Base-by-base conservation (phyloP, 306 rosid genomes). In the Dicorynia guianensis region DNA sequence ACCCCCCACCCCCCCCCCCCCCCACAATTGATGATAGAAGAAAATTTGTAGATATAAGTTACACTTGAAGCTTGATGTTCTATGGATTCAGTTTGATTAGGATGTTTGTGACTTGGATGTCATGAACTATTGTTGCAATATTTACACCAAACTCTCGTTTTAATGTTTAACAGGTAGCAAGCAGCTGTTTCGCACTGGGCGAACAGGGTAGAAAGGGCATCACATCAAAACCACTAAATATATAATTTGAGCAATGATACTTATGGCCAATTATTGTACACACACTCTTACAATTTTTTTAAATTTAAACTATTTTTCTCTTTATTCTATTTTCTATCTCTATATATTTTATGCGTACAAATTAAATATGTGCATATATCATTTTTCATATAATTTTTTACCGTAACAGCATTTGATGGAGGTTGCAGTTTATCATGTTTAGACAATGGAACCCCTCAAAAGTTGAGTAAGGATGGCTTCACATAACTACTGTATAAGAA, bases 21-120 rank as follows among this genome's bases (percentile, higher is more conserved):
- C 62, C 64, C 17, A 63, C 66, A 7, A 40, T 61, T 33, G n/a
- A 69, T 35, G 43, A 57, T 56, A 14, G 66, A 72, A 52, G 30
- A 61, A 19, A 65, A 48, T 55, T 42, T 48, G 85, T 73, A 69
- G 61, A 68, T 72, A 56, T 76, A 73, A 30, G 30, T 63, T 54
- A 15, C 17, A 20, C 63, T 68, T 63, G 49, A 46, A 69, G 35
- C 74, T 78, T 40, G 4, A 69, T 33, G 62, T 40, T 56, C 52
- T 42, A 47, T 20, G 44, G 60, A 67, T 71, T 72, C 60, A 71
- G 15, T 66, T 76, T 61, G 18, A 14, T 72, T 67, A 11, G 42
- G 63, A 50, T 58, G 63, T 58, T 71, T 43, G 69, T 50, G 47
- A 53, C 44, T 74, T 63, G 65, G 68, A 75, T 35, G 62, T 17